These are phyloP conservation scores for Erucastrum elatum DNA, from an alignment of 345 rosid species.

Conservation along the genomic window DNA sequence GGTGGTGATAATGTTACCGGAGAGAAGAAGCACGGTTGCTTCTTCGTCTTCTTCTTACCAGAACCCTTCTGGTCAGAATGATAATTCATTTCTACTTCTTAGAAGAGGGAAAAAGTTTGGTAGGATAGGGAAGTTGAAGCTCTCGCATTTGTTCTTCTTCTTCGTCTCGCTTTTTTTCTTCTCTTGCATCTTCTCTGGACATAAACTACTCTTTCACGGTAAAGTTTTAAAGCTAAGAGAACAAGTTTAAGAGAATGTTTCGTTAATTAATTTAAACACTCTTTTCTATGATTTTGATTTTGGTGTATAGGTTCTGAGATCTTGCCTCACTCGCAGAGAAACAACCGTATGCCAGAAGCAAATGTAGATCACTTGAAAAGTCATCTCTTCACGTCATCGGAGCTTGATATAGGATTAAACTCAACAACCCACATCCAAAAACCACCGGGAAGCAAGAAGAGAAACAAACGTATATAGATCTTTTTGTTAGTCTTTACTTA, in stretches of 20 bases:
- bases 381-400: constrained; percentile 24
- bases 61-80: constrained; percentile 41
- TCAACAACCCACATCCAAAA: constrained; percentile 22
- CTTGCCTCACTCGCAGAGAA: constrained; percentile 24
- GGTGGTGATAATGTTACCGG: constrained; percentile 46
- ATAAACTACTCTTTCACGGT: constrained; percentile 63
- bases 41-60: constrained; percentile 15
- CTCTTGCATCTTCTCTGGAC: constrained; percentile 51
- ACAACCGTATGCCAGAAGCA: constrained; percentile 25
- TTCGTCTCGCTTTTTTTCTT: constrained; percentile 49
- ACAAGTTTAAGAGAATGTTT: not conserved
- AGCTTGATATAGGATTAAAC: constrained; percentile 29
- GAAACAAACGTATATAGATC: constrained; percentile 30
- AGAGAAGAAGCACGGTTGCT: constrained; percentile 45
- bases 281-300: not conserved
- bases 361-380: constrained; percentile 27
- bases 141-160: constrained; percentile 47
- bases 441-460: constrained; percentile 39
- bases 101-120: constrained; percentile 65
- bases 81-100: constrained; percentile 35
- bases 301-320: constrained; percentile 36
- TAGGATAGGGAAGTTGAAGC: constrained; percentile 51
- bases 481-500: not conserved
- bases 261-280: not conserved
- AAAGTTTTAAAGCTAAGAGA: constrained; percentile 16